A percentile compares a stretch with the other conserved stretches of the same genome.
These are phyloP conservation scores for Helminthosporium solani DNA, from an alignment of 2,329 filamentous ascomycete genomes.

Conservation along the genomic window DNA sequence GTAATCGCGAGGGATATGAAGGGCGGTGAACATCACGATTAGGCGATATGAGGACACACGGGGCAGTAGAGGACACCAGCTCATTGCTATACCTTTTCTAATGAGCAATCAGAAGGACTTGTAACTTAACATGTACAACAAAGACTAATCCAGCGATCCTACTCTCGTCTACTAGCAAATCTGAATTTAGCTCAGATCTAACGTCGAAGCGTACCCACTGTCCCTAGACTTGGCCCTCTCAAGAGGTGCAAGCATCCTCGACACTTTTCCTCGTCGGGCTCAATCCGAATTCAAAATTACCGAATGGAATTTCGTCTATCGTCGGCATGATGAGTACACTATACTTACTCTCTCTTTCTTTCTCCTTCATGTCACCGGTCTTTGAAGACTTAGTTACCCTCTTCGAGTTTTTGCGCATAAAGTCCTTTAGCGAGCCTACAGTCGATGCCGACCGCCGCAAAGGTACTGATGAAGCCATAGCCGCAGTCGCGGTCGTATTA, in stretches of 20 bases:
- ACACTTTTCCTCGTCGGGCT: background rate
- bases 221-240: slow-evolving; percentile 20
- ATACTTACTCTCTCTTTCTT: too few species aligned
- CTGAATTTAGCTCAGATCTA: background rate
- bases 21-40: too few species aligned
- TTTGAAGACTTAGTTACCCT: slow-evolving; percentile 1
- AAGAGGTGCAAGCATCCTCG: slow-evolving; percentile 15
- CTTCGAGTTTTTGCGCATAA: slow-evolving; percentile 12
- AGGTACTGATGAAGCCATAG: background rate
- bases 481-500: background rate
- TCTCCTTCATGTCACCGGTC: background rate
- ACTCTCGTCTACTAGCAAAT: background rate
- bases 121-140: background rate
- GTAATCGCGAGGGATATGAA: too few species aligned
- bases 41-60: too few species aligned
- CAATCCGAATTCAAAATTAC: slow-evolving; percentile 7
- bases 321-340: background rate
- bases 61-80: too few species aligned
- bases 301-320: background rate
- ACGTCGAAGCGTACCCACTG: slow-evolving; percentile 14
- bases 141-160: background rate
- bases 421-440: slow-evolving; percentile 7
- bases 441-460: background rate
- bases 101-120: background rate
- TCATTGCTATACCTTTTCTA: too few species aligned